Base-by-base conservation (phyloP, 805 yeast species). In the Metschnikowia dekortorum region DNA sequence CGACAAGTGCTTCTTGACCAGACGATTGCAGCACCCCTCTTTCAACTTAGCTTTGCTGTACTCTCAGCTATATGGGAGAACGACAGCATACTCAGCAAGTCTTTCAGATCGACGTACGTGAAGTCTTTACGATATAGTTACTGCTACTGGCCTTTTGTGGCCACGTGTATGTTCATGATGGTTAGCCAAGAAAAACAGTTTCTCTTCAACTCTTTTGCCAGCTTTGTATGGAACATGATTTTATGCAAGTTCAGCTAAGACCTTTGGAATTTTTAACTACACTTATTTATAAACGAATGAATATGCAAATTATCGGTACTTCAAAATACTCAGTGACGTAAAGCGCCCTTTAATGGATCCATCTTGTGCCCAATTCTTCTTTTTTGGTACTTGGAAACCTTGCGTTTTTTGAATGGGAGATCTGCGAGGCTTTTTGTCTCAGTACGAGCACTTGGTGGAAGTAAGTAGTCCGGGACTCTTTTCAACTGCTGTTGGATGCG, bases 381-480 rank as follows among this genome's bases (percentile, higher is more conserved):
- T 57, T 66, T 70, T 50, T 67, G 73, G 49, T 71, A 72, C 61
- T 79, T 79, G 41, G 64, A 62, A 26, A 75, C 76, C 58, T 68
- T 79, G 62, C 67, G 63, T 57, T 82, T 82, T 56, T 76, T 80
- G 70, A 86, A 86, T 14, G 95, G 92, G 37, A 86, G 84, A 60
- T 86, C 87, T 3, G 89, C 89, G 49, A 85, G 65, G 39, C 76
- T 75, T 53, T 79, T 79, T 33, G 76, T 71, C 50, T 75, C 76
- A 34, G 72, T 70, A 64, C 91, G 78, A 2, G 87, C 89, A 56
- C 82, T 79, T 59, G 83, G 87, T 6, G 98, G 98, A 54, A 94
- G 72, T 58, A 94, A 74, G 62, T 94, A 94, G 41, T 88, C 90
- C 0, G 99, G 99, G 31, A 94, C 92, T 66, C 96, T 81, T 66